phyloP scores from a whole-genome alignment of 2,329 filamentous ascomycete genomes.

The Trichoderma sp. region DNA sequence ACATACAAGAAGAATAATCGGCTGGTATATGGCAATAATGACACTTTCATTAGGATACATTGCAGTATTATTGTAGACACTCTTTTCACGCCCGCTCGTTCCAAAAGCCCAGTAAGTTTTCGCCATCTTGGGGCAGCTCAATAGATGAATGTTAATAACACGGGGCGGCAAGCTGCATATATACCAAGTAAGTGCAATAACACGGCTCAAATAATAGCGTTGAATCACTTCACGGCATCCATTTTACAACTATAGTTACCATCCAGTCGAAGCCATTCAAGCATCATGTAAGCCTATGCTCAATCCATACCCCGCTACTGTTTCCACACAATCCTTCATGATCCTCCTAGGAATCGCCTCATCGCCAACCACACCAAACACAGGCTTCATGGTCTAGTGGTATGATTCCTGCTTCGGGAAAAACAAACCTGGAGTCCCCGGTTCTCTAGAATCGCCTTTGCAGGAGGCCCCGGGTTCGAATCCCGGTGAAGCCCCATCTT shows the following conservation, averaged over 20 bases:
- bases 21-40: neutral
- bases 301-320: neutral
- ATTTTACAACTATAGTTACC: no score
- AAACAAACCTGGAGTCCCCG: constrained; percentile 19
- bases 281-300: fast-evolving
- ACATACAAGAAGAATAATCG: neutral
- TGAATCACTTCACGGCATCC: neutral
- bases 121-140: no score
- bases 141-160: no score
- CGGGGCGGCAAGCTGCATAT: neutral
- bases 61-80: no score
- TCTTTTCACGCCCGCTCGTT: no score
- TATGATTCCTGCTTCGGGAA: constrained; percentile 19
- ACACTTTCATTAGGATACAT: no score
- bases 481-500: constrained; percentile 22
- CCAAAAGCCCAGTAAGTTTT: no score
- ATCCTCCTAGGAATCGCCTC: neutral
- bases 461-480: constrained; percentile 26
- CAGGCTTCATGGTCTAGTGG: constrained; percentile 19
- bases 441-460: constrained; percentile 24
- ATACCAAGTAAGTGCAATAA: neutral
- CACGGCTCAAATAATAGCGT: neutral
- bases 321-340: neutral
- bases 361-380: neutral
- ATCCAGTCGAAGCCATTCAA: neutral